These are phyloP conservation scores for Powellomyces hirtus DNA, from an alignment of 192 early-diverging fungal species.

Conservation along the genomic window DNA sequence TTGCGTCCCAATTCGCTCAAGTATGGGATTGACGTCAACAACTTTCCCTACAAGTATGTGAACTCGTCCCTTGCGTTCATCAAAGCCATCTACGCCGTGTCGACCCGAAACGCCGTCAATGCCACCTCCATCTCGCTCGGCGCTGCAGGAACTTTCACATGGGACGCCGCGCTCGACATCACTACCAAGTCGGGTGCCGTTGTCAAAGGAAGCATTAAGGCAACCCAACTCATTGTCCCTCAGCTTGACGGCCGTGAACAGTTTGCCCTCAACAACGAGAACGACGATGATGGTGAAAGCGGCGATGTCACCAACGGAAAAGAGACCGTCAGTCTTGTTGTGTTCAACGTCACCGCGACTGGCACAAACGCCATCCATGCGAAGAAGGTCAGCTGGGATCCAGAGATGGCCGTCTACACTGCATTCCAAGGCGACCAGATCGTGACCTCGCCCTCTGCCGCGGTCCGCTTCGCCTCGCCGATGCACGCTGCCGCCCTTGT, in stretches of 20 bases:
- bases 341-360: not conserved
- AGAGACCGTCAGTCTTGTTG: not conserved
- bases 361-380: not conserved
- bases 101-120: not conserved
- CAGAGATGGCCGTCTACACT: not conserved
- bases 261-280: not conserved
- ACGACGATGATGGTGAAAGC: not conserved
- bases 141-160: constrained; percentile 8
- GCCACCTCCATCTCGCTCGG: not conserved
- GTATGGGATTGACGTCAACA: not conserved
- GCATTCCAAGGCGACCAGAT: not conserved
- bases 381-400: not conserved
- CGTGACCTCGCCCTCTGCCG: not conserved
- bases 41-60: not conserved
- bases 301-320: not conserved
- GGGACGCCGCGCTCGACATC: not conserved
- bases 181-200: not conserved
- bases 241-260: not conserved
- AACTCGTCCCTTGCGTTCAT: not conserved
- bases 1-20: constrained; percentile 1
- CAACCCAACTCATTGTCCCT: not conserved
- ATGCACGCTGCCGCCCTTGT: not conserved
- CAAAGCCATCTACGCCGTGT: not conserved
- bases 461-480: not conserved
- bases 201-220: not conserved